Conservation (phyloP, 176 grass and related monocot genomes). For the Triticum aestivum region IWGSC_CS_RefSeq_v2.1 NC_057812.1:490381774-490382273, state of each 20-base stretch:
- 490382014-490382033: neutral
- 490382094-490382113: neutral
- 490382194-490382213: neutral
- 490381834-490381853: neutral
- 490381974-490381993: neutral
- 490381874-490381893: neutral
- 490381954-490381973: neutral
- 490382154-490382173: neutral
- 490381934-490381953: neutral
- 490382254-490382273: neutral
- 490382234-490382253: neutral
- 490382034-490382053: neutral
- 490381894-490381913: neutral
- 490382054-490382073: neutral
- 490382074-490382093: neutral
- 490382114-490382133: neutral
- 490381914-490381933: neutral
- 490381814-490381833: neutral
- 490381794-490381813: neutral
- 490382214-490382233: neutral
- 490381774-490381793: neutral
- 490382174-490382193: constrained; percentile 3
- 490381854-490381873: neutral
- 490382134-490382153: neutral
- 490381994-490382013: neutral